A percentile compares a stretch with the other conserved stretches of the same genome.
These are phyloP conservation scores for Ophiostoma ulmi DNA, from an alignment of 2,329 filamentous ascomycete genomes.

Conservation along the genomic window DNA sequence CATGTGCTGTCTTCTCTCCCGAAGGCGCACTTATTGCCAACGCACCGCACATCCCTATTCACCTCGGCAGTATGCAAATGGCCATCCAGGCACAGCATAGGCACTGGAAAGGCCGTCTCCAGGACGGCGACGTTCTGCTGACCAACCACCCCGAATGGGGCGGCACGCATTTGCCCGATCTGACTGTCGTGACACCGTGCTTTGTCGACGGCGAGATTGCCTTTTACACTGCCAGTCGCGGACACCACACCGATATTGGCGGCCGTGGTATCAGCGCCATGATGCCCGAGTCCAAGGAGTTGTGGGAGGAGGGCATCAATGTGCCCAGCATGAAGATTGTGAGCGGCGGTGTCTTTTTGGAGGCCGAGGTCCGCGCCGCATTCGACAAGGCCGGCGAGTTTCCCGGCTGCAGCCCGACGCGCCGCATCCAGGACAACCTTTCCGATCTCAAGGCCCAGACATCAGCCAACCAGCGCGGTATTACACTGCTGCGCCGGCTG, in stretches of 20 bases:
- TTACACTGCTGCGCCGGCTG: constrained; percentile 63
- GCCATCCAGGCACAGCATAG: constrained; percentile 72
- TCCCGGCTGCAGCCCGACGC: constrained; percentile 63
- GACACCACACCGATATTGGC: constrained; percentile 79
- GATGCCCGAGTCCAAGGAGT: constrained; percentile 65
- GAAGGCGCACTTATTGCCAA: constrained; percentile 72
- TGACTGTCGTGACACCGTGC: constrained; percentile 73
- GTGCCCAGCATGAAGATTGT: constrained; percentile 67
- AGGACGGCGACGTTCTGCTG: constrained; percentile 73
- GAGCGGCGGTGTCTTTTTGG: constrained; percentile 69
- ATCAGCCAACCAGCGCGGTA: constrained; percentile 69
- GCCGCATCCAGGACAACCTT: constrained; percentile 68
- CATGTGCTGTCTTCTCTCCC: constrained; percentile 72
- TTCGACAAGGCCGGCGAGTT: constrained; percentile 61
- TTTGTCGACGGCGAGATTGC: constrained; percentile 67
- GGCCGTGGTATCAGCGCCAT: constrained; percentile 77
- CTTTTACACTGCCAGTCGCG: constrained; percentile 75
- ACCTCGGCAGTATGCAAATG: constrained; percentile 76
- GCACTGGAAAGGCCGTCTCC: constrained; percentile 73
- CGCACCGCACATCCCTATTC: constrained; percentile 71
- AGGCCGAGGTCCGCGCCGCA: constrained; percentile 64
- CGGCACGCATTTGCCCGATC: constrained; percentile 70
- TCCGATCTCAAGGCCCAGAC: constrained; percentile 72
- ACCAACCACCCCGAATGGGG: constrained; percentile 63
- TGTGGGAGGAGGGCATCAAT: constrained; percentile 60